Percentiles rank a stretch among this genome's conserved stretches.
phyloP scores from a whole-genome alignment of 2,329 filamentous ascomycete species.

The Calonectria ilicicola region DNA sequence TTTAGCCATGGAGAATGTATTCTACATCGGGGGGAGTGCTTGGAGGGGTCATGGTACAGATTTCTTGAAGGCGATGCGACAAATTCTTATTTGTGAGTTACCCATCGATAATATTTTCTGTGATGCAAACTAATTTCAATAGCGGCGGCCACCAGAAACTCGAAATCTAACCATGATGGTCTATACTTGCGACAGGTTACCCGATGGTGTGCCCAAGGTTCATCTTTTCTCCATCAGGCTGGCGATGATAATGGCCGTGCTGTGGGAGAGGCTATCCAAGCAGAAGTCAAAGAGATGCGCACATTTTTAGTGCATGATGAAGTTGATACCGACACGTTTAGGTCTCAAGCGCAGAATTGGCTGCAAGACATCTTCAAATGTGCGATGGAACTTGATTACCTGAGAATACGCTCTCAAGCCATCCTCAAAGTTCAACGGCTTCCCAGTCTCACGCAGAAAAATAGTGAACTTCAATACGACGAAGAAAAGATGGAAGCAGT shows the following conservation, averaged over 20 bases:
- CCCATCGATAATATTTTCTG: not conserved
- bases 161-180: fast-evolving
- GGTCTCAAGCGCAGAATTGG: not conserved
- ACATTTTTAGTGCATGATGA: not conserved
- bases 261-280: fast-evolving
- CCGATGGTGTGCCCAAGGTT: slow-evolving; percentile 25
- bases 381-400: slow-evolving; percentile 23
- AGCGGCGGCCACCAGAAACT: not conserved
- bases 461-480: fast-evolving
- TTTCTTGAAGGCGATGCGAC: fast-evolving
- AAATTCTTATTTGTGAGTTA: not conserved
- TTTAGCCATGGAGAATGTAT: not conserved
- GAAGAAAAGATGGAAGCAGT: not conserved
- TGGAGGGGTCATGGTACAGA: not conserved
- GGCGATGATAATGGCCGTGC: not conserved
- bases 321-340: fast-evolving
- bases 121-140: not conserved
- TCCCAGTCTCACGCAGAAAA: fast-evolving
- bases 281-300: not conserved
- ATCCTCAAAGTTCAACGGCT: not conserved
- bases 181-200: not conserved
- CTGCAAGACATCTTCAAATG: not conserved
- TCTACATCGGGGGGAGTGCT: fast-evolving
- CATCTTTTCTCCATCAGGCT: not conserved
- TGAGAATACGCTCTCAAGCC: slow-evolving; percentile 25